Evolutionary conservation across 192 early-diverging fungal genomes (phyloP), one percentile per base, ranked within the genome.

Genomic region (Podila verticillata): DNA sequence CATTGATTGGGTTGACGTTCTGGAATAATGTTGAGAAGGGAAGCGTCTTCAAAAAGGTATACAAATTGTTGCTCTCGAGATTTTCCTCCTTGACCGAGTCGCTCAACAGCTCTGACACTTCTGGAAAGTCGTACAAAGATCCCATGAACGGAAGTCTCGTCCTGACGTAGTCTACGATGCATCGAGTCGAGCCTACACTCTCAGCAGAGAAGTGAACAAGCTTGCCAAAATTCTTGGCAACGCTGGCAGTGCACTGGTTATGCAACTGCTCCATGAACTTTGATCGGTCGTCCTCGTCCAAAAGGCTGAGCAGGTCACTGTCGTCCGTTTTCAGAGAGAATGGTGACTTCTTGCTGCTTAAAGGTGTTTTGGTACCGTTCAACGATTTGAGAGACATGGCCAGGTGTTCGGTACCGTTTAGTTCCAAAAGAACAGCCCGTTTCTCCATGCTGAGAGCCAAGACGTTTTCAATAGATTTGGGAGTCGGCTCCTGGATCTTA

Each of bases 81-180:
- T 36, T 59, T 5, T 49, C n/a, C 2, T 66, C 57, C 35, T 63
- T 51, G 29, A 29, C 17, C 1, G 6, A 24, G 13, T 59, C 24
- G 5, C 34, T 31, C 32, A 77, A 26, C 6, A 65, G 30, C 17
- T 19, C 32, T 19, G 66, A 24, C 6, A 82, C 57, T 12, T 66
- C 61, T 19, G 63, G 24, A 44, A 82, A 26, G 44, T 35, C 47
- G 34, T 85, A 87, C n/a, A 88, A 24, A 8, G 70, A 81, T 12
- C 85, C 79, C 34, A 79, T 63, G 51, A 82, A 72, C 15, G 87
- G 87, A 57, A 74, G 71, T 5, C 84, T 68, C 30, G 72, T 71
- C 30, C 62, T 36, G 26, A 89, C 31, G 29, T 85, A 89, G 8
- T 82, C 81, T 2, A 83, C 35, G 26, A 89, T 47, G 29, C 81